Conservation (phyloP, 345 rosid genomes). For the Eucalyptus dawsonii region DNA sequence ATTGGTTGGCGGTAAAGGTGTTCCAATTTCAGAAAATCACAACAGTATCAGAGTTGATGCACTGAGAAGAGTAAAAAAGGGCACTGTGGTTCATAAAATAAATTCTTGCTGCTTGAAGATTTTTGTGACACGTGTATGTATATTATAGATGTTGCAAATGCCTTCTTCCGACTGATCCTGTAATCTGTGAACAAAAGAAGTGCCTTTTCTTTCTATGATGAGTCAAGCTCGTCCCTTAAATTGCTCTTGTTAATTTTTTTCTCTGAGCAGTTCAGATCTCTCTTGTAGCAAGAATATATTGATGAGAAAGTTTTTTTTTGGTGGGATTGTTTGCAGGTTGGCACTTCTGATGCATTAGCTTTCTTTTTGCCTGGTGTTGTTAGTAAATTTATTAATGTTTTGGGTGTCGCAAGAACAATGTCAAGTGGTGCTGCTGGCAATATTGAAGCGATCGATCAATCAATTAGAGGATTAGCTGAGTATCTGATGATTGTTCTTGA, state of each 20-base stretch:
- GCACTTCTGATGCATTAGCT: slow-evolving; percentile 80
- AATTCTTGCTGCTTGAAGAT: not conserved
- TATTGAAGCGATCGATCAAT: slow-evolving; percentile 70
- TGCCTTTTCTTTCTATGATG: not conserved
- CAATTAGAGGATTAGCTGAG: slow-evolving; percentile 81
- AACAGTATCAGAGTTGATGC: not conserved
- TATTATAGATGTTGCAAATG: not conserved
- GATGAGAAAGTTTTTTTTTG: not conserved
- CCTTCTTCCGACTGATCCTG: not conserved
- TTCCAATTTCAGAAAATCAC: not conserved
- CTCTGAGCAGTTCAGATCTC: not conserved
- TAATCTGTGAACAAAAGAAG: not conserved
- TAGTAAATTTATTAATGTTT: slow-evolving; percentile 75
- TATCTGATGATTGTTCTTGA: slow-evolving; percentile 78
- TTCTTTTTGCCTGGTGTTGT: slow-evolving; percentile 94
- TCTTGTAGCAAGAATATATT: not conserved
- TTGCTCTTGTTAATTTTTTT: not conserved
- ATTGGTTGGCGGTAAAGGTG: not conserved
- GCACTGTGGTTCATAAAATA: not conserved
- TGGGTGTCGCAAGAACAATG: slow-evolving; percentile 64
- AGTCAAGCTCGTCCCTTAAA: not conserved
- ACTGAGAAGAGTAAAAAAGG: not conserved
- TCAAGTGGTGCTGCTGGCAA: slow-evolving; percentile 94
- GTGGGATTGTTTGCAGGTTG: slow-evolving; percentile 38
- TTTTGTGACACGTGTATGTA: not conserved